Evolutionary conservation across 169 alveolate genomes (phyloP).

Genomic region (Plasmodium vivax): DNA sequence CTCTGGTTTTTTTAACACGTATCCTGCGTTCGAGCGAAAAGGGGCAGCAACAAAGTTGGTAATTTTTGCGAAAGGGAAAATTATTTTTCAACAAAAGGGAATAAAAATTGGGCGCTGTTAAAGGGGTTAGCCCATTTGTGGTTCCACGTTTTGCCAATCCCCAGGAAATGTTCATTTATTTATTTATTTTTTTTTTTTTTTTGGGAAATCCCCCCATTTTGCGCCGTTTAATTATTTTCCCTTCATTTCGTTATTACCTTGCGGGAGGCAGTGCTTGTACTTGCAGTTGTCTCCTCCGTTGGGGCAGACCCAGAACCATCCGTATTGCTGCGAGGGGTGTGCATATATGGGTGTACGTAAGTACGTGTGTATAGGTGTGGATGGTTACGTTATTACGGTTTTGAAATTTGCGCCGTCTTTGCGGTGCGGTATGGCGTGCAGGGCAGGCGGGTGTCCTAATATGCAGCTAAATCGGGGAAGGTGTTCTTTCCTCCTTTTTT

Average conservation of each 20-base stretch:
- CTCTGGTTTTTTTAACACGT: slow-evolving; percentile 79
- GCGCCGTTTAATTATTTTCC: slow-evolving; percentile 17
- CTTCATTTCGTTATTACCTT: slow-evolving; percentile 90
- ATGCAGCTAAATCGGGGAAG: not conserved
- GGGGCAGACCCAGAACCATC: slow-evolving; percentile 99
- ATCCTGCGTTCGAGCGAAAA: slow-evolving; percentile 44
- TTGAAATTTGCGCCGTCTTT: not conserved
- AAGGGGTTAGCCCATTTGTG: not conserved
- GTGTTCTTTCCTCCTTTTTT: not conserved
- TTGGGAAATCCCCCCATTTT: not conserved
- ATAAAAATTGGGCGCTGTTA: not conserved
- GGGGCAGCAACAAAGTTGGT: not conserved
- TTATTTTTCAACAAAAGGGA: not conserved
- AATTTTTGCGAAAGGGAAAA: not conserved
- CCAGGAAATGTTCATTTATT: not conserved
- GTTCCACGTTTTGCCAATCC: not conserved
- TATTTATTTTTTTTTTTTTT: not conserved
- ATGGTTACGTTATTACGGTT: not conserved
- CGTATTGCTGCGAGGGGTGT: slow-evolving; percentile 87
- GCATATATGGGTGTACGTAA: not conserved
- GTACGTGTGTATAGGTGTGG: not conserved
- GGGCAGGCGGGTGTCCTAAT: not conserved
- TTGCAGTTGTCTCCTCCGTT: slow-evolving; percentile 98
- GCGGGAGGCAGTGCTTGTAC: slow-evolving; percentile 98
- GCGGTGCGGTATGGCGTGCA: not conserved